Conservation (phyloP, 306 rosid genomes). For the Medicago ruthenica region DNA sequence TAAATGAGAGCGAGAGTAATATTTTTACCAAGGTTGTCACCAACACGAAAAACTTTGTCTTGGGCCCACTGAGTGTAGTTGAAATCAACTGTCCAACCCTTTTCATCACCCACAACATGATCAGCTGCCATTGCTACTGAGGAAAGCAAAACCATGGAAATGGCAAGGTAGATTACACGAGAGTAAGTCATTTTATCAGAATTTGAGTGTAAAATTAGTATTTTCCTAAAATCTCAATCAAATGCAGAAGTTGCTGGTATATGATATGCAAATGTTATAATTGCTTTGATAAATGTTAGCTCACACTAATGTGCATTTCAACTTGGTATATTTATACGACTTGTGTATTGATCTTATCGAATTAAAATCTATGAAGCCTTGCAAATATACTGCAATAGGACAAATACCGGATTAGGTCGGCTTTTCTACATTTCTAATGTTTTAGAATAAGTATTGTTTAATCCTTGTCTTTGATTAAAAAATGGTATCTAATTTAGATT, state of each 20-base stretch:
- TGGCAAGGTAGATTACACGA: neutral
- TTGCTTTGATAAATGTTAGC: neutral
- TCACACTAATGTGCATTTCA: neutral
- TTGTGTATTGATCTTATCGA: neutral
- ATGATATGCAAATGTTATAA: neutral
- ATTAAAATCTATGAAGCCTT: neutral
- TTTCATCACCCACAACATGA: constrained; percentile 2
- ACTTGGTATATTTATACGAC: constrained; percentile 7
- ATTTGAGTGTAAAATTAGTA: neutral
- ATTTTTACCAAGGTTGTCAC: constrained; percentile 19
- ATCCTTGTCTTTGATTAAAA: neutral
- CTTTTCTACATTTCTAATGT: neutral
- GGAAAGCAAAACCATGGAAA: neutral
- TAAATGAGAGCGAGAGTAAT: no score
- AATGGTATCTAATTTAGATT: no score
- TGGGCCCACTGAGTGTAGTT: constrained; percentile 4
- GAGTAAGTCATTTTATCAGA: neutral
- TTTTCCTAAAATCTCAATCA: neutral
- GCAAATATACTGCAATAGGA: neutral
- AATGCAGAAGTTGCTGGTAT: neutral
- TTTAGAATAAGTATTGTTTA: neutral
- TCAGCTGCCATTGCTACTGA: neutral
- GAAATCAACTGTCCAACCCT: constrained; percentile 13
- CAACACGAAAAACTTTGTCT: constrained; percentile 12
- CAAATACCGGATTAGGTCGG: constrained; percentile 5